A percentile compares a stretch with the other conserved stretches of the same genome.
Conservation (phyloP, 129 eudicot genomes). For the Centrapalus pauciflorus region DNA sequence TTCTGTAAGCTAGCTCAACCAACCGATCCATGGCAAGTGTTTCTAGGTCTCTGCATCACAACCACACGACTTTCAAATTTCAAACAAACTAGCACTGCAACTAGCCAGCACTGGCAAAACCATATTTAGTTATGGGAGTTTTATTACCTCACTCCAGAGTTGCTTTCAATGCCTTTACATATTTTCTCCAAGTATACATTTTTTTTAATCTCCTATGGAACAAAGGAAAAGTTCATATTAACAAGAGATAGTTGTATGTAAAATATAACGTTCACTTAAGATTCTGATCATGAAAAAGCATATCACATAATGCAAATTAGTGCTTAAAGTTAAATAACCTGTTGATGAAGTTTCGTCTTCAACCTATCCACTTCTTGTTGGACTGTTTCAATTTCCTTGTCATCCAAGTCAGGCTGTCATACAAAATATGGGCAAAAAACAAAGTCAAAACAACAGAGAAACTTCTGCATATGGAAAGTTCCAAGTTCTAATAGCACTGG, state of each 20-base stretch:
- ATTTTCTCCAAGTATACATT: conserved; percentile 48
- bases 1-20: conserved; percentile 67
- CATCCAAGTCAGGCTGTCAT: conserved; percentile 73
- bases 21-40: conserved; percentile 68
- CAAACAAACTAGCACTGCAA: background rate
- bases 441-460: conserved; percentile 1
- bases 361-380: conserved; percentile 48
- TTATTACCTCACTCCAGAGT: conserved; percentile 49
- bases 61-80: conserved; percentile 13
- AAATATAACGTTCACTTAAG: background rate
- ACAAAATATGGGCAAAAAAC: conserved; percentile 5
- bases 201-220: conserved; percentile 45
- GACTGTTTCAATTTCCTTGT: conserved; percentile 59
- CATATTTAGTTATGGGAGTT: background rate
- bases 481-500: background rate
- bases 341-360: conserved; percentile 43
- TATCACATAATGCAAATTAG: too few species aligned
- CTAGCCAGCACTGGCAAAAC: background rate
- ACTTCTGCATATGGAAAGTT: background rate
- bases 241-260: background rate
- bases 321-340: conserved; percentile 38
- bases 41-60: conserved; percentile 60
- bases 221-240: conserved; percentile 3
- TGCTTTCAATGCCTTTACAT: conserved; percentile 29
- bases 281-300: background rate